Evolutionary conservation across 2,329 filamentous ascomycete genomes (phyloP), one percentile per base, ranked within the genome.

Genomic region (Cadophora malorum): DNA sequence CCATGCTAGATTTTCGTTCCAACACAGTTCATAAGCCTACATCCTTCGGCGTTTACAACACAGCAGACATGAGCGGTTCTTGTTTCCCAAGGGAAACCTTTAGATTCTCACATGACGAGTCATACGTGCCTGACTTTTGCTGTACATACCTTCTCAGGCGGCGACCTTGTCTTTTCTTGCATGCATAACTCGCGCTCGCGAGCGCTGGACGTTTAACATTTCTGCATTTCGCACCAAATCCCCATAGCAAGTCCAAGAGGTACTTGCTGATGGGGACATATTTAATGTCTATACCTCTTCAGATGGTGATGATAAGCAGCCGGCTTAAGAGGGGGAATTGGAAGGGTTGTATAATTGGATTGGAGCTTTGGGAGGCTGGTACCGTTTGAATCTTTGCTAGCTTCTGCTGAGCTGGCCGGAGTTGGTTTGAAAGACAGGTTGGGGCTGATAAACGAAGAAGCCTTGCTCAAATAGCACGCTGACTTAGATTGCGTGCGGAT

Each of bases 271-370:
- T 56, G 45, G 58, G 50, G 61, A 66, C 59, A 65, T 69, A 69
- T 70, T 72, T 73, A 74, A 73, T 74, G 72, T 74, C 63, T 74
- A 74, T 71, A 73, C 67, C 69, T 67, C 67, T 69, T 66, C 60
- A 62, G 45, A 63, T 61, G 52, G 50, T 38, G 58, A 62, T 25
- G 23, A 56, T 38, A 52, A 53, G 45, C 45, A 31, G 62, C 21
- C 47, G 65, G 21, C 56, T 58, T n/a, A 61, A 61, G 53, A 38
- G 33, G 38, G 38, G 58, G 56, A 53, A 53, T 52, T 14, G 23
- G 41, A 38, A 45, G 41, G 52, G 28, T 65, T 70, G 65, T 70
- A 70, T 61, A 67, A 60, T 65, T 67, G 68, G 63, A 66, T 62
- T 59, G 58, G 47, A 23, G 9, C 33, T 63, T 68, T 66, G 53